Base-by-base conservation (phyloP, 805 yeast genomes). In the Metschnikowia chrysomelidarum region DNA sequence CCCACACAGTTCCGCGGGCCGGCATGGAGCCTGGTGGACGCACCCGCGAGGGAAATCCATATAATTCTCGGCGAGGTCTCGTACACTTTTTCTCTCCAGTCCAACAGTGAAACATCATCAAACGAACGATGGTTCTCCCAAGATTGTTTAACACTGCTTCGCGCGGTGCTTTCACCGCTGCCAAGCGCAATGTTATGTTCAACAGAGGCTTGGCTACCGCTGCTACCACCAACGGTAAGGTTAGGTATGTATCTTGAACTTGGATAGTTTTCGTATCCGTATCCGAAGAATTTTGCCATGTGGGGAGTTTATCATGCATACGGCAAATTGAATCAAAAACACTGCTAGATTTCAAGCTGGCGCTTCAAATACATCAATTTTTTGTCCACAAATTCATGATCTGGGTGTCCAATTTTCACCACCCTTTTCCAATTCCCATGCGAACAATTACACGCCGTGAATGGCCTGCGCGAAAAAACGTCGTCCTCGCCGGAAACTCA, bases 161-260 rank as follows among this genome's bases (percentile, higher is more conserved):
- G 56, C 87, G 88, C 72, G 76, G 84, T 63, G 95, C 95, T 60
- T 78, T 83, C 71, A 78, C 80, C 69, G 89, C 91, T 57, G 94
- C 88, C 59, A 84, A 80, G 76, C 87, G 88, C 65, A 81, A 82
- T 75, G 58, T 70, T 61, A 75, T 81, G 66, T 78, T 82, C 70
- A 71, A 69, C 73, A 82, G 87, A 71, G 77, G 80, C 67, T 71
- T 81, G 68, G 88, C 89, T 53, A 74, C 87, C 58, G 83, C 87
- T 60, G 81, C 87, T 53, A 77, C 84, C 59, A 54, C 60, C 46
- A 67, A 69, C 60, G 96, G 96, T 78, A 82, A 84, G 68, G 87
- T 87, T 60, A 86, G 86, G 89, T 82, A 80, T 67, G 89, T 82
- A 57, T 46, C 21, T 19, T 19, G n/a, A 13, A 21, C n/a, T n/a